These are phyloP conservation scores for Magnaporthales sp. DNA, from an alignment of 2,329 filamentous ascomycete species.

Conservation along the genomic window DNA sequence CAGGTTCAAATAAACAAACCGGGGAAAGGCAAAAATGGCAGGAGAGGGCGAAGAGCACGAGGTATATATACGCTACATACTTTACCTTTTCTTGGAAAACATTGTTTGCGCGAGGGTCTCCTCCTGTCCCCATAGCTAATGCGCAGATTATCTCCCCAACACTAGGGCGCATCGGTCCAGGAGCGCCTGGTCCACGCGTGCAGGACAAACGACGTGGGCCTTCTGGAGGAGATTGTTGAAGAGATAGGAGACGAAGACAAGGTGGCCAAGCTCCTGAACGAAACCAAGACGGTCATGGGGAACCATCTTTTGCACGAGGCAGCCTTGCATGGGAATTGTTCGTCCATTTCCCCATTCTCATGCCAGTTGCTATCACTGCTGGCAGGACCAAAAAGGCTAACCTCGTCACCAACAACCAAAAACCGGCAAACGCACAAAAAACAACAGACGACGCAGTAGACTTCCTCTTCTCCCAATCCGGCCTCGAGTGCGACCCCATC, in stretches of 20 bases:
- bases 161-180: slow-evolving; percentile 71
- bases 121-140: neutral
- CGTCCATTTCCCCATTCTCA: slow-evolving; percentile 21
- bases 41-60: slow-evolving; percentile 22
- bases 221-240: slow-evolving; percentile 67
- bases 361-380: neutral
- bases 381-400: too few species aligned
- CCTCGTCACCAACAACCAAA: neutral
- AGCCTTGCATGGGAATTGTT: slow-evolving; percentile 77
- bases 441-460: slow-evolving; percentile 70
- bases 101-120: neutral
- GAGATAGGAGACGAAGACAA: slow-evolving; percentile 48
- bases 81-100: neutral
- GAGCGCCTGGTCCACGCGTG: slow-evolving; percentile 90
- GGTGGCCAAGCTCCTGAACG: slow-evolving; percentile 73
- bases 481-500: slow-evolving; percentile 75
- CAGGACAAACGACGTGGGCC: slow-evolving; percentile 82
- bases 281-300: slow-evolving; percentile 75
- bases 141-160: neutral
- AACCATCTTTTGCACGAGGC: slow-evolving; percentile 87
- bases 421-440: neutral
- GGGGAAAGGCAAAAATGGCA: slow-evolving; percentile 14
- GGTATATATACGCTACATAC: slow-evolving; percentile 12
- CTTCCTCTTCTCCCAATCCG: slow-evolving; percentile 71
- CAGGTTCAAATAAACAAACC: neutral